Conservation (phyloP, 202 grass and related monocot genomes). For the Brachypodium distachyon region DNA sequence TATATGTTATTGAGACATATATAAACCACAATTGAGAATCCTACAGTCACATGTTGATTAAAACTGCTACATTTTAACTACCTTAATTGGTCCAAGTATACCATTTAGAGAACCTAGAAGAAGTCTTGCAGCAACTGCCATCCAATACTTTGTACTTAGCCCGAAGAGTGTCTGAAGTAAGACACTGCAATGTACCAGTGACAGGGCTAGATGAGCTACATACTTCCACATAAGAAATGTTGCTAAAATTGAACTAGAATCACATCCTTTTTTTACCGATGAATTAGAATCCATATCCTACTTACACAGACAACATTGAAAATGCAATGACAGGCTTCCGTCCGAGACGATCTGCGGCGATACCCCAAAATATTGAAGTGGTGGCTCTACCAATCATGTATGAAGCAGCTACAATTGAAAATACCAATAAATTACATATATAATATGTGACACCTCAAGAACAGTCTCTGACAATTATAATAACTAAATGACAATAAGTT, state of each 20-base stretch:
- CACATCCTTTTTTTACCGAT: no score
- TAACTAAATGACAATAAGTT: background rate
- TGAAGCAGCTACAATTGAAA: slow-evolving; percentile 45
- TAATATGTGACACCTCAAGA: background rate
- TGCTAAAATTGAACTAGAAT: no score
- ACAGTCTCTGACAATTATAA: background rate
- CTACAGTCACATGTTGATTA: background rate
- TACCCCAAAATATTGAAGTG: slow-evolving; percentile 43
- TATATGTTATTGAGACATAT: background rate
- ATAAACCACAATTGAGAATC: background rate
- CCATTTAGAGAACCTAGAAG: slow-evolving; percentile 66
- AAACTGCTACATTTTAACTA: background rate
- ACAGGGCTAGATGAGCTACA: background rate
- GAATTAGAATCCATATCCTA: background rate
- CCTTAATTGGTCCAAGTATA: slow-evolving; percentile 50
- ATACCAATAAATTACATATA: background rate
- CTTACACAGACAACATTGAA: slow-evolving; percentile 52
- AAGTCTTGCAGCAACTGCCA: slow-evolving; percentile 58
- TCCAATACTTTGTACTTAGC: slow-evolving; percentile 49
- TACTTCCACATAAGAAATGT: background rate
- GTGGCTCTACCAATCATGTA: slow-evolving; percentile 62
- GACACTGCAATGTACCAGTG: slow-evolving; percentile 20
- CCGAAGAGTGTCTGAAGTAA: slow-evolving; percentile 56
- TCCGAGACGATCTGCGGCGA: slow-evolving; percentile 43
- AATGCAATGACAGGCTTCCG: slow-evolving; percentile 49